Base-by-base conservation (phyloP, 371 early-diverging fungal genomes). In the Actinomortierella wolfii region DNA sequence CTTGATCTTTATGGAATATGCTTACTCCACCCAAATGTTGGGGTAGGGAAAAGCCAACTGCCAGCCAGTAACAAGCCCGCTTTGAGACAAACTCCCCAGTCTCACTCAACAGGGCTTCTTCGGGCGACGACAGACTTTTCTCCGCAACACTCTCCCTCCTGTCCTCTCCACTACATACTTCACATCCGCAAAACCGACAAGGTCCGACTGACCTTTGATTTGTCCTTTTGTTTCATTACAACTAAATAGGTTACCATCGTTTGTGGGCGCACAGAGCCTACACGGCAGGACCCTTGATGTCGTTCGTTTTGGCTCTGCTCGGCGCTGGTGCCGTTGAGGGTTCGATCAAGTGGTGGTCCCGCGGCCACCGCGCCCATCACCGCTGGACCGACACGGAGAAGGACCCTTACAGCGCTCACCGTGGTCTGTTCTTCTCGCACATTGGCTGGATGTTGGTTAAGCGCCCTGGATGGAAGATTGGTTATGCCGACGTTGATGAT, bases 361-460 rank as follows among this genome's bases (percentile, higher is more conserved):
- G 92, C 23, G 89, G 88, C 56, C 94, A 94, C 73, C 90, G 96
- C 58, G 92, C 94, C 59, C 97, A 96, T 76, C 97, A 97, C 82
- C 83, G 95, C 51, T 94, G 85, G 70, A 95, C 96, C 15, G 97
- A 97, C 75, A 94, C 95, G 11, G 87, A 90, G 29, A 86, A 87
- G 77, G 97, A 96, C 71, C 97, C 95, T 18, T 95, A 97, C 80
- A 81, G 86, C 56, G 94, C 96, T 28, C 86, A 91, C 46, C 80
- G 87, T 68, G 96, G 97, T 39, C 81, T 95, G 66, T 83, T 89
- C 71, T 93, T 90, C 79, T 91, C 91, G 41, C 97, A 97, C 68
- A 77, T 97, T 39, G 89, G 93, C 34, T 97, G 97, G 97, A 91
- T 95, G 93, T 74, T 96, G 51, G 77, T 93, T 50, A 81, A 83